These are phyloP conservation scores for Cucurbitaria berberidis DNA, from an alignment of 2,329 filamentous ascomycete species.

Conservation along the genomic window DNA sequence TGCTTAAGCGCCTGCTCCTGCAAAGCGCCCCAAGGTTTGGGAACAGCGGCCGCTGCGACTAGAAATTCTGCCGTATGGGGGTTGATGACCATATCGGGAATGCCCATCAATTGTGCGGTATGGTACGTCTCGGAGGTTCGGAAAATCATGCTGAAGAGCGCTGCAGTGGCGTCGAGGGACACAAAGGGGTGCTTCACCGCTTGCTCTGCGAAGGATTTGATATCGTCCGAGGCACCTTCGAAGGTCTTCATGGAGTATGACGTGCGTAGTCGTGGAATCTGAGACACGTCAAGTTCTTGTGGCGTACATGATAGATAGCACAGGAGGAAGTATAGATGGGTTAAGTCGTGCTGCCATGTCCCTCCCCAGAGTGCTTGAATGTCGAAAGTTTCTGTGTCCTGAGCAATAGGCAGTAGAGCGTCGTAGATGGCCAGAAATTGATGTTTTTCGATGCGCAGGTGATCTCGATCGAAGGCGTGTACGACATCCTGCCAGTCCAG, in stretches of 20 bases:
- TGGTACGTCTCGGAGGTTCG: constrained; percentile 64
- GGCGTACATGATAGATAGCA: constrained; percentile 80
- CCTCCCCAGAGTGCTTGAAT: constrained; percentile 92
- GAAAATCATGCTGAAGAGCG: constrained; percentile 68
- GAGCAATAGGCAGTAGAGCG: constrained; percentile 75
- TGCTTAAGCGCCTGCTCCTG: constrained; percentile 77
- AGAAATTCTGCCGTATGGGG: constrained; percentile 81
- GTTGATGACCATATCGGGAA: constrained; percentile 67
- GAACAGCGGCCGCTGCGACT: constrained; percentile 77
- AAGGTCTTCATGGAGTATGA: constrained; percentile 75
- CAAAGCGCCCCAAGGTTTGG: constrained; percentile 76
- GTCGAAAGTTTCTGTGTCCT: constrained; percentile 70
- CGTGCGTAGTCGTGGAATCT: constrained; percentile 79
- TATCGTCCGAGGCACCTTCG: constrained; percentile 63
- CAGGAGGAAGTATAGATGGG: constrained; percentile 91
- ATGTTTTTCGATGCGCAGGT: constrained; percentile 73
- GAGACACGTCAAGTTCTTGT: constrained; percentile 79
- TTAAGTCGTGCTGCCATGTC: constrained; percentile 81
- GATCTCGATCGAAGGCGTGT: constrained; percentile 78
- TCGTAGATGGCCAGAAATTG: constrained; percentile 86
- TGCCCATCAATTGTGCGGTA: constrained; percentile 61
- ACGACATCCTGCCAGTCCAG: constrained; percentile 75
- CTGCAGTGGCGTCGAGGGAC: constrained; percentile 80
- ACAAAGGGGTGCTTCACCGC: constrained; percentile 86
- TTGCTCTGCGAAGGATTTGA: constrained; percentile 65